Evolutionary conservation across 345 rosid species (phyloP), one percentile per base, ranked within the genome.

Genomic region (Linum usitatissimum): DNA sequence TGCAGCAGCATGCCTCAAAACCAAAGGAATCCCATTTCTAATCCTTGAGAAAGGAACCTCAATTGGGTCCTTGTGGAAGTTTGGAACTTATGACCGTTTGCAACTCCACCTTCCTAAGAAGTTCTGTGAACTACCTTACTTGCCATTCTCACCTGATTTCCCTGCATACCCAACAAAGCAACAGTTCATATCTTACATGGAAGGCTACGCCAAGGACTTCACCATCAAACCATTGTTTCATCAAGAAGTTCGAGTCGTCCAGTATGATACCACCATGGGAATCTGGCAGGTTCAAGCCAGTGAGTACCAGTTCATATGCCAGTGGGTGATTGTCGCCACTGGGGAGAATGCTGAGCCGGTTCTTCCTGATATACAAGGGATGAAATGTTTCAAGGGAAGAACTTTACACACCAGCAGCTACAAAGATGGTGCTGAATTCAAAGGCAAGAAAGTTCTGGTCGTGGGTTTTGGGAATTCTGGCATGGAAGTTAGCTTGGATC

Each of bases 381-480:
- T 55, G 30, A 9, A 10, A 39, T 66, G 55, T 9, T 61, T 54
- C 31, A 18, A 42, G 30, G 67, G 76, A 18, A 84, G 67, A 63
- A 79, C 84, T 38, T 67, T 82, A 12, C 97, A 90, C 55, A 79
- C 92, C 13, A 83, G 83, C 59, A 73, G 53, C 61, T 90, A 85
- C 48, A 90, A 82, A 65, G 83, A 89, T 28, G 95, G 95, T 57
- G 70, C 68, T 21, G 81, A 61, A 31, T 84, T 78, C 45, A 64
- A 65, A 55, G 79, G 79, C 74, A 39, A 70, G 64, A 74, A 69
- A 71, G 97, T 90, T 63, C 66, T 90, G 69, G 92, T 90, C 0
- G 65, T 90, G 21, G 95, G 97, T 6, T 85, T 95, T 72, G 97
- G 97, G 0, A 90, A 90, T 65, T 90, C 97, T 0, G 97, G 97